Percentiles rank a stretch among this genome's conserved stretches.
phyloP scores from a whole-genome alignment of 495 filamentous ascomycete species.

The Pyrenula aspistea region DNA sequence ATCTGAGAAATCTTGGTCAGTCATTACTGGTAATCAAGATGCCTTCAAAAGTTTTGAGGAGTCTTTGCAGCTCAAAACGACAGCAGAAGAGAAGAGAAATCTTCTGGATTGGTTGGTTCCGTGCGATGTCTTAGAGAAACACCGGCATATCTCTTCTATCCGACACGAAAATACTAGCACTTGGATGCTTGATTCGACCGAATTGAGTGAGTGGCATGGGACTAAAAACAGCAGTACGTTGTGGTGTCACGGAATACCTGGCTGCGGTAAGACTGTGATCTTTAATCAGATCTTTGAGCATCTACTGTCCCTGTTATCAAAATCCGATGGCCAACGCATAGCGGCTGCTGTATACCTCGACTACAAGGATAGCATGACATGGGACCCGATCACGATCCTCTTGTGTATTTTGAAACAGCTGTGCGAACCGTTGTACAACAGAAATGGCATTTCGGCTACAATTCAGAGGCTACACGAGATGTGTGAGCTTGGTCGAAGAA shows the following conservation, averaged over 20 bases:
- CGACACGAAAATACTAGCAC: background rate
- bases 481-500: no score
- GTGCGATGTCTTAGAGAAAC: background rate
- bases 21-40: background rate
- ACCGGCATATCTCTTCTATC: background rate
- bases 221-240: background rate
- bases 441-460: no score
- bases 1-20: background rate
- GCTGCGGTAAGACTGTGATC: background rate
- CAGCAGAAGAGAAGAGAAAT: background rate
- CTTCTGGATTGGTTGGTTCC: background rate
- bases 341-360: no score
- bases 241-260: background rate
- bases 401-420: no score
- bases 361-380: no score
- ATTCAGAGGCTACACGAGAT: no score
- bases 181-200: background rate
- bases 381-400: no score
- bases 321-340: background rate
- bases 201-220: background rate
- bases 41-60: background rate
- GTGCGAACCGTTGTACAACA: no score
- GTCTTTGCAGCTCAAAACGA: background rate
- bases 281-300: background rate
- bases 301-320: background rate